A percentile compares a stretch with the other conserved stretches of the same genome.
Evolutionary conservation across 257 asterid genomes (phyloP).

Genomic region (Cruciata laevipes): DNA sequence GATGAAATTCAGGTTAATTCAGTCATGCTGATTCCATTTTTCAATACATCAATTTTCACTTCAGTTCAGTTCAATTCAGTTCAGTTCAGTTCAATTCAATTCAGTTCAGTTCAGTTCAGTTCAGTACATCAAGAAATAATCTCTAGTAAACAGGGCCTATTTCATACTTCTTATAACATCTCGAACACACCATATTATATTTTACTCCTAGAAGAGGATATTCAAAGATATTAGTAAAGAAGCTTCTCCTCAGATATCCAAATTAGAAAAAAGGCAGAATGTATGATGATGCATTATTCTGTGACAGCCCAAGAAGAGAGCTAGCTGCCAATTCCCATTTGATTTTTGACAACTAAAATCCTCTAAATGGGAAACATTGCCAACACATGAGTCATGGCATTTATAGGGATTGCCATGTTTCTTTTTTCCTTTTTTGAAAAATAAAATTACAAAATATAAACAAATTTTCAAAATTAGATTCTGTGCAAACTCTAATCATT

Average conservation of each 20-base stretch:
- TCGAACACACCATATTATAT: no score
- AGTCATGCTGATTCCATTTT: no score
- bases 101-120: no score
- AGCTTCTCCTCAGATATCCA: background rate
- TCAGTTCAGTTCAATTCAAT: no score
- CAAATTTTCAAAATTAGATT: background rate
- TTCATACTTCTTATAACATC: no score
- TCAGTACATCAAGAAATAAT: no score
- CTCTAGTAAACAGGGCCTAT: no score
- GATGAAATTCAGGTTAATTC: no score
- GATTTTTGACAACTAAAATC: slow-evolving; percentile 16
- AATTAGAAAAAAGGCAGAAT: background rate
- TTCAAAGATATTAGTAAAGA: background rate
- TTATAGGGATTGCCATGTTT: slow-evolving; percentile 8
- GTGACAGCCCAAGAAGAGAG: background rate
- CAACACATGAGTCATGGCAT: slow-evolving; percentile 5
- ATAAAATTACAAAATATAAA: background rate
- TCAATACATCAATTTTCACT: no score
- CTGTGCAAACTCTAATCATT: slow-evolving; percentile 31
- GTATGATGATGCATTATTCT: background rate
- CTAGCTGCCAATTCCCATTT: slow-evolving; percentile 1
- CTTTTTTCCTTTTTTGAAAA: background rate
- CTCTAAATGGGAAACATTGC: slow-evolving; percentile 12
- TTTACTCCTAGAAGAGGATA: background rate
- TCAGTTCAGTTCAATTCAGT: no score